These are phyloP conservation scores for Tubosaeta sp. DNA, from an alignment of 768 basidiomycete genomes.

Conservation along the genomic window DNA sequence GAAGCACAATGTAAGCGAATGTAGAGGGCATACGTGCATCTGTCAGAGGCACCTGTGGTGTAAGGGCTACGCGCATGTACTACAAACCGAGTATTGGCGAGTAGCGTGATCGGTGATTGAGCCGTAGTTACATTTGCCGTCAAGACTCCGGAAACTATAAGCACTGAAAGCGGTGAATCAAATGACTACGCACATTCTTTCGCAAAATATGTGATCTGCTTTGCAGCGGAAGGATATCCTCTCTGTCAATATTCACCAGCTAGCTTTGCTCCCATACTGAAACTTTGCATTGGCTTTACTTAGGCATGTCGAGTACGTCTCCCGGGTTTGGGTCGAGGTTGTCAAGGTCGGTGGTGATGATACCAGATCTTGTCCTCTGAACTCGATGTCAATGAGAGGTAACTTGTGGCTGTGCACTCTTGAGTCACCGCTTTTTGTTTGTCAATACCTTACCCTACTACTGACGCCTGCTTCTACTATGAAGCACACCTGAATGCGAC, in stretches of 20 bases:
- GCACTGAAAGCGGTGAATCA: not conserved
- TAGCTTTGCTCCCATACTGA: slow-evolving; percentile 77
- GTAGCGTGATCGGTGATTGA: slow-evolving; percentile 65
- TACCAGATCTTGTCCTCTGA: slow-evolving; percentile 79
- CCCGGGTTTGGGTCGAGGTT: slow-evolving; percentile 75
- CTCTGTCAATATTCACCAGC: slow-evolving; percentile 87
- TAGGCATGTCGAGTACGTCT: slow-evolving; percentile 68
- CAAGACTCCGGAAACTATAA: slow-evolving; percentile 39
- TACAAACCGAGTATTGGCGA: slow-evolving; percentile 84
- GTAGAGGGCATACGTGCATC: slow-evolving; percentile 59
- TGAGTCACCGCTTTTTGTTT: too few species aligned
- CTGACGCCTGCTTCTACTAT: too few species aligned
- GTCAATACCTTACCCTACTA: too few species aligned
- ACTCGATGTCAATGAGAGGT: slow-evolving; percentile 79
- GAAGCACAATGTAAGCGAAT: not conserved
- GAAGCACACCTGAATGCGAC: too few species aligned
- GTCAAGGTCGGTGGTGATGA: slow-evolving; percentile 87
- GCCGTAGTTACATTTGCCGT: slow-evolving; percentile 44
- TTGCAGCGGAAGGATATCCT: slow-evolving; percentile 70
- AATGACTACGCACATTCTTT: slow-evolving; percentile 55
- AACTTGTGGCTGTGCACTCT: too few species aligned
- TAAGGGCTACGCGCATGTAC: slow-evolving; percentile 71
- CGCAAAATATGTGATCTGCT: slow-evolving; percentile 67
- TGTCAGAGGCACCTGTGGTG: slow-evolving; percentile 73
- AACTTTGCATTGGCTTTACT: slow-evolving; percentile 64